Percentiles rank a stretch among this genome's conserved stretches.
Evolutionary conservation across 2,329 filamentous ascomycete species (phyloP).

Genomic region (Epichloe elymi): DNA sequence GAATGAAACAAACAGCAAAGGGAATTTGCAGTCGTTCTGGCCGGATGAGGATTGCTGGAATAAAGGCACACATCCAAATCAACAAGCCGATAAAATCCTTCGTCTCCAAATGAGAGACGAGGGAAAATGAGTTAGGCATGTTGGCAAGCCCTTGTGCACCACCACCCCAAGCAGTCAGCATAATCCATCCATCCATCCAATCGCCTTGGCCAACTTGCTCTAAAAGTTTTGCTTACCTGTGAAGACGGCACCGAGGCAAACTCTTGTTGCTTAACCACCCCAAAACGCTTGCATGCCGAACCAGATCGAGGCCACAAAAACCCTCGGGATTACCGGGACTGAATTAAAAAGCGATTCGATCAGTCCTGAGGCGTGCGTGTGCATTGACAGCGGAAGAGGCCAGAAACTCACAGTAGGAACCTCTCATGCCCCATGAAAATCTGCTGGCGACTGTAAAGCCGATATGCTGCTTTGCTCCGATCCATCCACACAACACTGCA

Average conservation of each 20-base stretch:
- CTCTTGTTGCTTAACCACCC: constrained; percentile 16
- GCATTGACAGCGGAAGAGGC: too few species aligned
- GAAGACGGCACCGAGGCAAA: constrained; percentile 16
- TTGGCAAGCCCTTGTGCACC: constrained; percentile 9
- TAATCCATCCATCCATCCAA: too few species aligned
- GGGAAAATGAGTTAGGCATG: constrained; percentile 12
- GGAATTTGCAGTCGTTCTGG: constrained; percentile 15
- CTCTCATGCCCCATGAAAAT: constrained; percentile 35
- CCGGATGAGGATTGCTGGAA: constrained; percentile 11
- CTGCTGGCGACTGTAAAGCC: constrained; percentile 19
- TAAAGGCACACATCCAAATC: constrained; percentile 13
- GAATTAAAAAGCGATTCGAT: neutral
- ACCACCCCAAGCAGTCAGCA: neutral
- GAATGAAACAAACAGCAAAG: constrained; percentile 14
- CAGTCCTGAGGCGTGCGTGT: too few species aligned
- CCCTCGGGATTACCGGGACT: constrained; percentile 15
- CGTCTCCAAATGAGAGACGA: constrained; percentile 12
- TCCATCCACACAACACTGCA: constrained; percentile 12
- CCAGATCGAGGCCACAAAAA: constrained; percentile 15
- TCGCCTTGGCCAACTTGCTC: too few species aligned
- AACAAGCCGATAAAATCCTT: constrained; percentile 16
- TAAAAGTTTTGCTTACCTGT: constrained; percentile 7
- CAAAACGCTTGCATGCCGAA: constrained; percentile 18
- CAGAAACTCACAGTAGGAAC: constrained; percentile 22
- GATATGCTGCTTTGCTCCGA: constrained; percentile 13